Evolutionary conservation across 495 filamentous ascomycete genomes (phyloP).

Genomic region (Aspergillus asperescens): DNA sequence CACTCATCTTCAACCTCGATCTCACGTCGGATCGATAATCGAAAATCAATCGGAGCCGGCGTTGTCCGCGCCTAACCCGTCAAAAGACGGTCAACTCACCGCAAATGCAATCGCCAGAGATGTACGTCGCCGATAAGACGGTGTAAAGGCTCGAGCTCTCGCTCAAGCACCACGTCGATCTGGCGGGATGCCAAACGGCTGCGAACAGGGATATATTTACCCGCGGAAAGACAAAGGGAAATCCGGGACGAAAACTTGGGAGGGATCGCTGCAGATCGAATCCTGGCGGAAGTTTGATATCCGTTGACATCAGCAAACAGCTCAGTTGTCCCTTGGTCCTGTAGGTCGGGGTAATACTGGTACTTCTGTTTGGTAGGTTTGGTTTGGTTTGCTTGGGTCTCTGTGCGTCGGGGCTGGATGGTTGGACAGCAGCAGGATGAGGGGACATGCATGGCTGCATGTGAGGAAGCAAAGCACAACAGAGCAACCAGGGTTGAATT

Average conservation of each 20-base stretch:
- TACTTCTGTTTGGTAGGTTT: background rate
- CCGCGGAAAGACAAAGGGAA: background rate
- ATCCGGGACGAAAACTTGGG: background rate
- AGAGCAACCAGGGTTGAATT: background rate
- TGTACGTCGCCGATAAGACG: background rate
- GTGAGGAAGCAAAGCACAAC: background rate
- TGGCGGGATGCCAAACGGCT: background rate
- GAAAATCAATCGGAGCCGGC: no score
- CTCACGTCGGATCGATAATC: no score
- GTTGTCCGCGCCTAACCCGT: no score
- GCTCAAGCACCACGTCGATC: background rate
- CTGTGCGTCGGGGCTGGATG: background rate
- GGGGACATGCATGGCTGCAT: background rate
- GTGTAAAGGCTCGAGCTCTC: background rate
- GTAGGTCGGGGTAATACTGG: no score
- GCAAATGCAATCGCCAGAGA: background rate
- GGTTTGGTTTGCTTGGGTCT: background rate
- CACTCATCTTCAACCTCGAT: no score
- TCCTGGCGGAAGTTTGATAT: slow-evolving; percentile 6
- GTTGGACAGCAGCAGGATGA: background rate
- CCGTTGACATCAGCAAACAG: background rate
- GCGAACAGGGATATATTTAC: background rate
- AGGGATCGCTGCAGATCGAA: slow-evolving; percentile 1
- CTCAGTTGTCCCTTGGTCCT: no score
- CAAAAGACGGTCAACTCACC: slow-evolving; percentile 1